Base-by-base conservation (phyloP, 192 early-diverging fungal genomes). In the Coemansia sp. region DNA sequence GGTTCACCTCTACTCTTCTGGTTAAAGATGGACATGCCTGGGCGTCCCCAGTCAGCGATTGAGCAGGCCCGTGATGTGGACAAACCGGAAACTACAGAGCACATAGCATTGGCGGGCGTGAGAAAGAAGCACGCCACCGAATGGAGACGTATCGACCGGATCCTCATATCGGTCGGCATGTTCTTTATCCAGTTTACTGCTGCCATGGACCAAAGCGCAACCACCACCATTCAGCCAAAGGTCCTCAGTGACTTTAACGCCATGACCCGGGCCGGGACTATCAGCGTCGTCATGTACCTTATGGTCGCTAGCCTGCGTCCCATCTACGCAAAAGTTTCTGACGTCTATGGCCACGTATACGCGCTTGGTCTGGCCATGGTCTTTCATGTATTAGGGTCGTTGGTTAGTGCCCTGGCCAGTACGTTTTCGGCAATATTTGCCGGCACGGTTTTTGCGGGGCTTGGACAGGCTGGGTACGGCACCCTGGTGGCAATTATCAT, bases 131-230 rank as follows among this genome's bases (percentile, higher is more conserved):
- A 60, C 28, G 49, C 50, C 1, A 60, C 54, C 21, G 54, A 61
- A 40, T 69, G 54, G 58, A 32, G 54, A 1, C 33, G 14, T 13
- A 36, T 49, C 17, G 66, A 69, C 66, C 62, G 58, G 34, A 42
- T 63, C 9, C 44, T 70, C 4, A 59, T 70, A 25, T 23, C 47
- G 18, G 46, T 14, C 13, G 60, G 67, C 2, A 61, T 70, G 23
- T 70, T 70, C 55, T 70, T 70, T 22, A 70, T 70, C 17, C 54
- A 70, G 51, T 70, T 70, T 54, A 47, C 63, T 18, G 59, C 67
- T 0, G 38, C 67, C 5, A 10, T 70, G 37, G 67, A 62, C 21
- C 50, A 48, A 11, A 58, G 59, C 33, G 54, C 66, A 12, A 62
- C 55, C 7, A 26, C 34, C 10, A 69, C 66, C 1, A 43, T 69